Conservation (phyloP, 148 eudicot species). For the Cornus suecica region DNA sequence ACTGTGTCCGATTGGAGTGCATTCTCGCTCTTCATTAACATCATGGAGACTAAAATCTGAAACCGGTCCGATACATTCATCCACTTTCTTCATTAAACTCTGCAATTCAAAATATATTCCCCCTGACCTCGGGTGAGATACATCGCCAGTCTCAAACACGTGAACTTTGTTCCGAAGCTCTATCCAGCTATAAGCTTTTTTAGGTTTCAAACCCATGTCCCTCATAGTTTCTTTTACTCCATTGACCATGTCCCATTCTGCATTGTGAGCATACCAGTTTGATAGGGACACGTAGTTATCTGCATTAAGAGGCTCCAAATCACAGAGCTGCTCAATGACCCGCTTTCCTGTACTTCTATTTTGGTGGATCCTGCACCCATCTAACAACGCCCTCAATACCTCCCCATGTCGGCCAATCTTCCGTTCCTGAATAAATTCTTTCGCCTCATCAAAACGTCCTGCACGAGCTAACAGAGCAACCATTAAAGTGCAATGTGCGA, state of each 20-base stretch:
- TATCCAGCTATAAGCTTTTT: slow-evolving; percentile 71
- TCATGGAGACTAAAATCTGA: slow-evolving; percentile 57
- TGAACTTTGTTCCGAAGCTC: slow-evolving; percentile 65
- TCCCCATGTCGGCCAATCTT: slow-evolving; percentile 34
- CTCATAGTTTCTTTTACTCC: slow-evolving; percentile 38
- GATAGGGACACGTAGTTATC: slow-evolving; percentile 49
- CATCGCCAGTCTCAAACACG: slow-evolving; percentile 68
- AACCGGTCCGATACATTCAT: slow-evolving; percentile 25
- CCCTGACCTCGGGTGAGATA: slow-evolving; percentile 63
- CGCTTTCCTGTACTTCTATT: slow-evolving; percentile 41
- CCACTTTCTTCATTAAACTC: slow-evolving; percentile 37
- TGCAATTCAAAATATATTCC: slow-evolving; percentile 46
- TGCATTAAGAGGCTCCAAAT: slow-evolving; percentile 53
- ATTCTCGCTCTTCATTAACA: slow-evolving; percentile 60
- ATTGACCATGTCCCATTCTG: slow-evolving; percentile 52
- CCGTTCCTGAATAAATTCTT: slow-evolving; percentile 36
- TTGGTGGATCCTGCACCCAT: slow-evolving; percentile 53
- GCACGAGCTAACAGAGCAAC: slow-evolving; percentile 58
- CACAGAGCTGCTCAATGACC: slow-evolving; percentile 43
- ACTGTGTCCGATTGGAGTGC: slow-evolving; percentile 45
- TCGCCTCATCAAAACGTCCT: slow-evolving; percentile 53
- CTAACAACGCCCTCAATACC: slow-evolving; percentile 53
- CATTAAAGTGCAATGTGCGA: slow-evolving; percentile 51
- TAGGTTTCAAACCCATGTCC: slow-evolving; percentile 49
- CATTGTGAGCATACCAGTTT: slow-evolving; percentile 47